Conservation (phyloP, 2,329 filamentous ascomycete species). For the Aspergillus sp. region DNA sequence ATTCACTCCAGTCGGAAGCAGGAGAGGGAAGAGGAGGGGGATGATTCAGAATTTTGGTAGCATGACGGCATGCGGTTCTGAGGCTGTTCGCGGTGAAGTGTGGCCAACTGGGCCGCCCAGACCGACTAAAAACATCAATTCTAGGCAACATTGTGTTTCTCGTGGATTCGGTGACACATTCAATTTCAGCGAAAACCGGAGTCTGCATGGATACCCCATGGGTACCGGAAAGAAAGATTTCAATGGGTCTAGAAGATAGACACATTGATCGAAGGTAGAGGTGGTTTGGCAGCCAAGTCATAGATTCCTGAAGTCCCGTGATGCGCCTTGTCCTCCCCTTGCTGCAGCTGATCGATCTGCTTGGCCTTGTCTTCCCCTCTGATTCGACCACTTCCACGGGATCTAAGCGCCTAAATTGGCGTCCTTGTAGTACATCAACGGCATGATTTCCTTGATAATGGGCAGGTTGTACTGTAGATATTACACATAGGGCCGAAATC, state of each 20-base stretch:
- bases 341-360: not conserved
- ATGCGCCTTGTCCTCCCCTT: not conserved
- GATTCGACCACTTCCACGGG: not conserved
- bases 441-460: not conserved
- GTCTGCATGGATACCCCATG: conserved; percentile 1
- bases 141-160: not conserved
- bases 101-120: conserved; percentile 1
- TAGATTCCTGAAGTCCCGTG: not conserved
- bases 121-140: not conserved
- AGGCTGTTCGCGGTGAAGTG: conserved; percentile 1
- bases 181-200: not conserved
- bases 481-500: too few species aligned
- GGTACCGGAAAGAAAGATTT: not conserved
- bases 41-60: not conserved
- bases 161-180: not conserved
- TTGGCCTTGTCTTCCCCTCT: not conserved
- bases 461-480: too few species aligned
- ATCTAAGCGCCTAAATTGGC: not conserved
- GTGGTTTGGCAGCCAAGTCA: not conserved
- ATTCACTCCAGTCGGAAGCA: not conserved
- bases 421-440: not conserved
- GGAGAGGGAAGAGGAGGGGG: not conserved
- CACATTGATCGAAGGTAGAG: not conserved
- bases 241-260: not conserved
- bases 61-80: conserved; percentile 13